Evolutionary conservation across 169 alveolate genomes (phyloP).

Genomic region (Miamiensis avidus): DNA sequence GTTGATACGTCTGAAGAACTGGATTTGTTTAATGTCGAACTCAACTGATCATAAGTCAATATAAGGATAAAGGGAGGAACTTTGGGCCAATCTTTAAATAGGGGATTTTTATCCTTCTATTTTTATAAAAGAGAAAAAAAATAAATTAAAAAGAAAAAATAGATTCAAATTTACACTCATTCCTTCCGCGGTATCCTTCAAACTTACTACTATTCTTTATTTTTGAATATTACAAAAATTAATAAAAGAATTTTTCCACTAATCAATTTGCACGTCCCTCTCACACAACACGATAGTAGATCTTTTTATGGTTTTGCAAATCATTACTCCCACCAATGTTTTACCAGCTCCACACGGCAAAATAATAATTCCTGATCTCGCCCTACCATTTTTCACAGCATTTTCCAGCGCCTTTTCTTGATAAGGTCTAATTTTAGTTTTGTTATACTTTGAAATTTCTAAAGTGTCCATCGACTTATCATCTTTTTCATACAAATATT

Average conservation of each 20-base stretch:
- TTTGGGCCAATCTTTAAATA: neutral
- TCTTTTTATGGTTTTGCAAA: neutral
- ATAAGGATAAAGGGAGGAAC: neutral
- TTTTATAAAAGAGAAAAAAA: neutral
- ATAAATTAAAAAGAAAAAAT: neutral
- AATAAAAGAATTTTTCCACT: neutral
- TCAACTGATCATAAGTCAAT: neutral
- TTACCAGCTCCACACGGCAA: conserved; percentile 99
- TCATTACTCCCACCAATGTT: conserved; percentile 97
- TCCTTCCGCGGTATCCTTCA: neutral
- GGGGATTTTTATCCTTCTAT: neutral
- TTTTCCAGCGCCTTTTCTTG: neutral
- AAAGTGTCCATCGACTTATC: neutral
- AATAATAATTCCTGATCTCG: conserved; percentile 97
- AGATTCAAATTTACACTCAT: neutral
- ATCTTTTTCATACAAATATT: neutral
- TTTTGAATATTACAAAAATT: neutral
- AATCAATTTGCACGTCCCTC: neutral
- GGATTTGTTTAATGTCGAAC: too few relatives aligned
- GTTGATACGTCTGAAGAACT: too few relatives aligned
- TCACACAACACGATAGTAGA: neutral
- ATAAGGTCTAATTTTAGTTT: neutral
- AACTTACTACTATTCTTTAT: neutral
- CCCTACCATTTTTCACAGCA: neutral
- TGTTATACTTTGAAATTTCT: neutral